Conservation (phyloP, 1,284 basidiomycete species). For the Melampsora abietis-canadensis region DNA sequence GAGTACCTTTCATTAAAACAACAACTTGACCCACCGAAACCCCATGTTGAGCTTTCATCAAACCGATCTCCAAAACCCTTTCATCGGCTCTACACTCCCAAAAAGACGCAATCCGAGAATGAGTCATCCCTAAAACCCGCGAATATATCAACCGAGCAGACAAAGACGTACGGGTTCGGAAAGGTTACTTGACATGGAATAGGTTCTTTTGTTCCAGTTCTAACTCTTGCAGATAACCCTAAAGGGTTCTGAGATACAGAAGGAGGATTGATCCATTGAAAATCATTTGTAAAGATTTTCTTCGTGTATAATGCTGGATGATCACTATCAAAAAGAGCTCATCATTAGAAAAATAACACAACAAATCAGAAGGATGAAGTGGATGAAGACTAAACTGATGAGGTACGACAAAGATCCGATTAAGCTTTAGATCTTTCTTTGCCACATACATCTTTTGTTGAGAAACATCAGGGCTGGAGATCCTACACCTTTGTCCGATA, state of each 20-base stretch:
- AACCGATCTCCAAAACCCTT: slow-evolving; percentile 52
- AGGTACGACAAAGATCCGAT: slow-evolving; percentile 71
- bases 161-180: background rate
- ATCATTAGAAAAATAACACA: background rate
- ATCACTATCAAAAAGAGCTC: slow-evolving; percentile 55
- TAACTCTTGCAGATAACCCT: slow-evolving; percentile 19
- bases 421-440: slow-evolving; percentile 63
- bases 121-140: background rate
- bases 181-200: slow-evolving; percentile 54
- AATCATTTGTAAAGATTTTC: slow-evolving; percentile 59
- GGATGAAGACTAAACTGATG: slow-evolving; percentile 59
- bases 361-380: slow-evolving; percentile 10
- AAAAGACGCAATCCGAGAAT: background rate
- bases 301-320: slow-evolving; percentile 65
- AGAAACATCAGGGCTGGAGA: slow-evolving; percentile 58
- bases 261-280: slow-evolving; percentile 58
- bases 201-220: slow-evolving; percentile 60
- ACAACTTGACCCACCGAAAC: slow-evolving; percentile 78
- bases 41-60: slow-evolving; percentile 64
- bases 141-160: background rate
- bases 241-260: background rate
- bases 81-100: background rate
- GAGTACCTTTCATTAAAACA: slow-evolving; percentile 67
- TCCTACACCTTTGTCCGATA: slow-evolving; percentile 72
- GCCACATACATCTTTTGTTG: slow-evolving; percentile 71